Conservation (phyloP, 306 rosid genomes). For the Elaeagnus macrophylla region DNA sequence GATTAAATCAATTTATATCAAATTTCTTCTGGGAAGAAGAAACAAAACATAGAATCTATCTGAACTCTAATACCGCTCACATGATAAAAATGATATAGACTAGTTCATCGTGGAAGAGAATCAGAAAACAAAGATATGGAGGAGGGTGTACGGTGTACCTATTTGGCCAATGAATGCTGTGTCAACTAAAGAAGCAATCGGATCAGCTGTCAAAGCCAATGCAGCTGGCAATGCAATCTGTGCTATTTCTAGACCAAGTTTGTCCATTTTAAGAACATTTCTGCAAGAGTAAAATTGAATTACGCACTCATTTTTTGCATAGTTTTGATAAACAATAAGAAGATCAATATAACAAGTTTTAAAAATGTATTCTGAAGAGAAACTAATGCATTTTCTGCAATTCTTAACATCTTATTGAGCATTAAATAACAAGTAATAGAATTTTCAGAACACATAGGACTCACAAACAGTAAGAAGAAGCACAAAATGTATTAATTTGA, state of each 20-base stretch:
- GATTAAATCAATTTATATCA: slow-evolving; percentile 3
- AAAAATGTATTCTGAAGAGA: neutral
- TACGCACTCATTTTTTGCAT: too few species aligned
- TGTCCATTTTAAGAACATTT: slow-evolving; percentile 20
- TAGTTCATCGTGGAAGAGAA: neutral
- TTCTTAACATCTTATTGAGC: neutral
- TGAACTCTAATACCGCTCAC: neutral
- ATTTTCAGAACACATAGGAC: neutral
- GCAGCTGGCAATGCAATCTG: slow-evolving; percentile 64
- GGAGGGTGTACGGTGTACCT: slow-evolving; percentile 21
- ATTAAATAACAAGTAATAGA: neutral
- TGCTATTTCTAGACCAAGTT: slow-evolving; percentile 37
- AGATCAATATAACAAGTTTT: too few species aligned
- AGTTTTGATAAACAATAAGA: too few species aligned
- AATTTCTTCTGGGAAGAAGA: neutral
- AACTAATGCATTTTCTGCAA: neutral
- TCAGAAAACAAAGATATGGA: neutral
- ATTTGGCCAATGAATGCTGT: slow-evolving; percentile 70
- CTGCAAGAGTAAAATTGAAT: slow-evolving; percentile 8
- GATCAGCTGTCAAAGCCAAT: slow-evolving; percentile 64
- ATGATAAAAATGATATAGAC: neutral
- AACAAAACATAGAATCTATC: neutral
- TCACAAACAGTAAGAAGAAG: neutral
- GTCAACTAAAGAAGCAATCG: slow-evolving; percentile 67
- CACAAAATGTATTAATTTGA: neutral